Evolutionary conservation across 2,329 filamentous ascomycete species (phyloP), one percentile per base, ranked within the genome.

Genomic region (Hypoxylon sp.): DNA sequence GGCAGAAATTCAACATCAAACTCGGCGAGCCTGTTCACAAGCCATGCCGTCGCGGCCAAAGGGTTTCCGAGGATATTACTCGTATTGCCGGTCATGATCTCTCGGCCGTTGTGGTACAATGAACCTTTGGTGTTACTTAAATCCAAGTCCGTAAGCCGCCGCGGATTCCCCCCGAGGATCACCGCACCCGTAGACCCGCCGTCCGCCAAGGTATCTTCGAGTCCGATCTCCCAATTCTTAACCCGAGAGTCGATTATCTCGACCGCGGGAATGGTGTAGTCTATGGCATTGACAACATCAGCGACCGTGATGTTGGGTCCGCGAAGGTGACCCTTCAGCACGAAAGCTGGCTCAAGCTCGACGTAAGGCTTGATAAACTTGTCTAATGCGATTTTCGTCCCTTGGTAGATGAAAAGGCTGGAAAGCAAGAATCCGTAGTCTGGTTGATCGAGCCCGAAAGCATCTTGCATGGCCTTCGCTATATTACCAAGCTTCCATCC

Each of bases 401-500:
- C 65, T 37, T 67, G 63, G 35, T 66, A 63, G 8, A 45, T 12
- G 48, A 66, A 67, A 21, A 51, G 50, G 15, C 61, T 66, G 13
- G 56, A 59, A 3, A 66, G 46, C 5, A 65, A 50, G 52, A 63
- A 66, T 25, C 64, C 63, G 16, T 67, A 65, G 36, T 66, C 64
- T 5, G 65, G 65, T 17, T 63, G 60, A 34, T 64, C 64, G 6
- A 67, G 55, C 3, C 63, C 62, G 32, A 66, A 66, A 7, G 64
- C 64, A 13, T 59, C 62, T 36, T 66, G 64, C 63, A 66, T 67
- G 19, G 66, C 65, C 44, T 66, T 66, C n/a, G 61, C 64, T 37
- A 67, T 65, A 43, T 67, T 66, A 31, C 64, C 60, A n/a, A 66
- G 59, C 48, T 66, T 64, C 47, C 64, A 65, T n/a, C 59, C 63